Conservation (phyloP, 1,284 basidiomycete species). For the Cryptococcus sp. region DNA sequence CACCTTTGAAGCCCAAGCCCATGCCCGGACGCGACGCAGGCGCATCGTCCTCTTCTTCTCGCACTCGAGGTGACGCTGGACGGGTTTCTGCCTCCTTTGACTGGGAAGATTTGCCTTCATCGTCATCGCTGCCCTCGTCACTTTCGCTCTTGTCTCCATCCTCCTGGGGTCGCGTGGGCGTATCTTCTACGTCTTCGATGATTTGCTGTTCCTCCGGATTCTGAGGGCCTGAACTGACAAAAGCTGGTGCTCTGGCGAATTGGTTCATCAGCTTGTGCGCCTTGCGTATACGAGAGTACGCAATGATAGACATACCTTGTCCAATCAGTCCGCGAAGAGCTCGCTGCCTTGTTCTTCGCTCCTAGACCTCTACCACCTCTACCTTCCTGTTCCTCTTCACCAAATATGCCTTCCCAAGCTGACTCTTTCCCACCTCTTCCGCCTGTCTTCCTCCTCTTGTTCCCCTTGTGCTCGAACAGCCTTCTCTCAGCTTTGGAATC, state of each 20-base stretch:
- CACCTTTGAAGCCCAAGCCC: conserved; percentile 22
- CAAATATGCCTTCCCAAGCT: conserved; percentile 82
- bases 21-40: conserved; percentile 13
- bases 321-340: conserved; percentile 58
- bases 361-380: conserved; percentile 3
- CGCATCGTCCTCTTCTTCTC: conserved; percentile 29
- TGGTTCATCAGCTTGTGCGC: not conserved
- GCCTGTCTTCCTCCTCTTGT: conserved; percentile 63
- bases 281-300: not conserved
- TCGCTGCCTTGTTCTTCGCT: not conserved
- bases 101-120: conserved; percentile 10
- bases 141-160: conserved; percentile 32
- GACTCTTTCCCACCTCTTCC: conserved; percentile 68
- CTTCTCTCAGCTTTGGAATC: conserved; percentile 74
- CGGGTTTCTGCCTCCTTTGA: conserved; percentile 45
- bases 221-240: conserved; percentile 15
- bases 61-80: conserved; percentile 29
- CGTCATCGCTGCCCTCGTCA: conserved; percentile 3
- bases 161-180: conserved; percentile 30
- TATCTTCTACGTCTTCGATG: too few relatives aligned
- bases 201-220: conserved; percentile 44
- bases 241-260: conserved; percentile 22
- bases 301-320: conserved; percentile 59
- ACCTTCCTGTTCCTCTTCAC: conserved; percentile 63
- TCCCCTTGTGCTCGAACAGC: conserved; percentile 73